Base-by-base conservation (phyloP, 768 basidiomycete species). In the Pulveroboletus sp. region DNA sequence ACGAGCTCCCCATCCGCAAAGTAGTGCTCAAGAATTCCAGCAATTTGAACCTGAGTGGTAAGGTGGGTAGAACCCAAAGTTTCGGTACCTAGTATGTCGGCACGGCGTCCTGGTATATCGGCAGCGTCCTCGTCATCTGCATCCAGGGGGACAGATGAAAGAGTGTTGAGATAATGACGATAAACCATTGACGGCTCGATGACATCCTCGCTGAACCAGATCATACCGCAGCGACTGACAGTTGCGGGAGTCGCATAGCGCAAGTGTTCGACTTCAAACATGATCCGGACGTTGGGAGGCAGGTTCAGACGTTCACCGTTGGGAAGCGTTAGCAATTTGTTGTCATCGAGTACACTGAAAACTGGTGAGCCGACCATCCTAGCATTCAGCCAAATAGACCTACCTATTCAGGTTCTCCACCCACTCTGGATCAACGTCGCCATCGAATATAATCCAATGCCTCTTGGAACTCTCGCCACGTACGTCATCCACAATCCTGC, bases 181-280 rank as follows among this genome's bases (percentile, higher is more conserved):
- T 89, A 96, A 15, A 96, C 81, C 96, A 98, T 97, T 1, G 77
- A 72, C 6, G 93, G 84, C 56, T 91, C 86, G 26, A 99, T 83
- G 42, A 96, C 84, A 56, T 97, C 93, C 51, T 97, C 93, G 65
- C 93, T 97, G 74, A 99, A 99, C 96, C 96, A 99, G 60, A 99
- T 95, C 96, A 99, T 99, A 66, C 96, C 96, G 63, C 96, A 99
- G 49, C 96, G 94, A 81, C 93, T 96, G 76, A 99, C 96, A 26
- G 96, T 99, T 14, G 96, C 96, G 47, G 89, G 83, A 4, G 96
- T 99, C 0, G 96, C 96, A 67, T 95, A 99, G 61, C 85, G 88
- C 57, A 99, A 80, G 67, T 96, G 93, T 66, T 98, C 96, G 49
- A 98, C 96, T 67, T 99, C 96, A 66, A 99, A 98, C 93, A 99